Percentiles rank a stretch among this genome's conserved stretches.
phyloP scores from a whole-genome alignment of 176 grass and related monocot genomes.

The Musa itinerans region DNA sequence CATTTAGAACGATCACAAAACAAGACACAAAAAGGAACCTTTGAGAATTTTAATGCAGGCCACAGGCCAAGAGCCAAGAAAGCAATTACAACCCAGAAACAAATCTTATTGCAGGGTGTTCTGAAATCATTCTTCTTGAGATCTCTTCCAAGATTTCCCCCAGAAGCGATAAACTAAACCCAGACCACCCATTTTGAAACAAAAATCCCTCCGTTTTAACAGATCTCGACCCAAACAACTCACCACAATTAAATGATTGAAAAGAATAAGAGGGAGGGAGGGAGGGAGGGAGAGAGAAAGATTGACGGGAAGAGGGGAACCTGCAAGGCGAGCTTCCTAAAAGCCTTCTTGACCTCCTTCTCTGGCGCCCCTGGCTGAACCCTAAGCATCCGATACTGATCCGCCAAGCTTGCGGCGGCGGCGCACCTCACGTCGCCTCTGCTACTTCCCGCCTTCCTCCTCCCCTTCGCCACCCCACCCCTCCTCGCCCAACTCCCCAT shows the following conservation, averaged over 20 bases:
- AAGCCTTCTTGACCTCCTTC: conserved; percentile 33
- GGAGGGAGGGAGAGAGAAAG: background rate
- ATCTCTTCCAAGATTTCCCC: too few species aligned
- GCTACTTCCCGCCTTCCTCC: too few species aligned
- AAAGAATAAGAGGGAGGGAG: background rate
- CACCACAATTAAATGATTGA: background rate
- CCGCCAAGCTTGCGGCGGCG: conserved; percentile 3
- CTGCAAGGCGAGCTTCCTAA: conserved; percentile 32
- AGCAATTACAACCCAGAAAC: too few species aligned
- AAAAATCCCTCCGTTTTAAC: too few species aligned
- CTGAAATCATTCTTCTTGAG: too few species aligned
- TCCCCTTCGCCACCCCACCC: background rate
- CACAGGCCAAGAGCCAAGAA: background rate
- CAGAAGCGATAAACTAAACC: too few species aligned
- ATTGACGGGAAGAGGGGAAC: background rate
- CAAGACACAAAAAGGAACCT: background rate
- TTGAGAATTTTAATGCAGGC: background rate
- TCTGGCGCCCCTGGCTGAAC: conserved; percentile 24
- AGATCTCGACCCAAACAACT: too few species aligned
- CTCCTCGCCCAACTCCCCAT: background rate
- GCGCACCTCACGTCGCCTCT: conserved; percentile 15
- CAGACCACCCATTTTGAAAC: too few species aligned
- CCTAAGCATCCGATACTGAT: conserved; percentile 27
- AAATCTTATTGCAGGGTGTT: too few species aligned
- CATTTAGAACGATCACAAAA: background rate